phyloP scores from a whole-genome alignment of 805 yeast species.

The Candida boidinii region DNA sequence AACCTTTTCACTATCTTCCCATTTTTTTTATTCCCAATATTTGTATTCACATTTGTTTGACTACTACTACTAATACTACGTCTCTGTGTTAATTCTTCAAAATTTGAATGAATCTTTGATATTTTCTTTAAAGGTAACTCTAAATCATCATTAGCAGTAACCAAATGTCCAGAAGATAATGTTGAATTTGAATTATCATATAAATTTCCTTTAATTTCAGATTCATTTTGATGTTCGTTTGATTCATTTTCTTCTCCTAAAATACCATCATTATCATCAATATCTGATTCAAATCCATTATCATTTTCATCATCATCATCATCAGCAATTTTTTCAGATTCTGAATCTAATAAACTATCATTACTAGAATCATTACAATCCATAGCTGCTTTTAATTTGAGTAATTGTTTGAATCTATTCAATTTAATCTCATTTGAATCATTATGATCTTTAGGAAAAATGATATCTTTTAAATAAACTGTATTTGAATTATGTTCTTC shows the following conservation, averaged over 20 bases:
- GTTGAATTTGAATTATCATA: too few relatives aligned
- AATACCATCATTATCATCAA: not conserved
- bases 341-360: too few relatives aligned
- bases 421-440: too few relatives aligned
- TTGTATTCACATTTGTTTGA: not conserved
- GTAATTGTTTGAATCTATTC: too few relatives aligned
- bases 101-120: constrained; percentile 20
- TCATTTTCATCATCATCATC: not conserved
- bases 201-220: too few relatives aligned
- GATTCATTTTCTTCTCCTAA: not conserved
- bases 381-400: too few relatives aligned
- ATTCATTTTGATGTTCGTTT: not conserved
- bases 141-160: constrained; percentile 16
- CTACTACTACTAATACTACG: not conserved
- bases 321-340: not conserved
- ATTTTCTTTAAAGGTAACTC: constrained; percentile 19
- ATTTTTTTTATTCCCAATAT: not conserved
- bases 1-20: not conserved
- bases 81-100: constrained; percentile 11
- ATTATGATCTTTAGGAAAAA: not conserved
- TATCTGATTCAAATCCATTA: too few relatives aligned
- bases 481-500: too few relatives aligned
- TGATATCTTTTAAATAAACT: not conserved
- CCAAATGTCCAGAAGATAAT: too few relatives aligned
- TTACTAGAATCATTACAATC: too few relatives aligned